phyloP scores from a whole-genome alignment of 768 basidiomycete species.

The Tulasnella sp. region DNA sequence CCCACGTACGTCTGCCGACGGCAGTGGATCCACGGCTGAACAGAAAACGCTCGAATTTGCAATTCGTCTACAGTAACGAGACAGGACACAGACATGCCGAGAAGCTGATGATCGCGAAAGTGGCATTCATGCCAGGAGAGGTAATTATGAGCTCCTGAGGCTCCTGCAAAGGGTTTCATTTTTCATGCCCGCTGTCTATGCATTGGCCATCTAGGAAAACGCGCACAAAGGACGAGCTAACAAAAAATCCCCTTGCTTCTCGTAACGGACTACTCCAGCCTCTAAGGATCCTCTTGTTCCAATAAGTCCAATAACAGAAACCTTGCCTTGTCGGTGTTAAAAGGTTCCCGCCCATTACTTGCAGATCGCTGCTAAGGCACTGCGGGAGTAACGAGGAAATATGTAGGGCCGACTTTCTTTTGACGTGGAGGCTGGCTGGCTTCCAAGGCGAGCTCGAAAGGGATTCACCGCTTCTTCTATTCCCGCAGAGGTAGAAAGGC shows the following conservation, averaged over 20 bases:
- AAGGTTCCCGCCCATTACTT: neutral
- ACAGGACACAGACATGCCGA: neutral
- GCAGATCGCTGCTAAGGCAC: neutral
- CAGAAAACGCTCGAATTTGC: neutral
- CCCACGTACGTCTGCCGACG: neutral
- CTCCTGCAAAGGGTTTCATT: neutral
- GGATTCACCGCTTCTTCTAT: neutral
- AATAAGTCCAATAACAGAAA: neutral
- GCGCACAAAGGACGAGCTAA: neutral
- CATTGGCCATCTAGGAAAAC: neutral
- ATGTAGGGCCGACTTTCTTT: neutral
- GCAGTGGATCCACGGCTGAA: neutral
- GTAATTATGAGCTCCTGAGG: neutral
- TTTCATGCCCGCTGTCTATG: too few relatives aligned
- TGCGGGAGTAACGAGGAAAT: slow-evolving; percentile 3
- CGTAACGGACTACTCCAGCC: neutral
- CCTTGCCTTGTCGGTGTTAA: neutral
- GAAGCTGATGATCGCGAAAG: neutral
- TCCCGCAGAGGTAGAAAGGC: neutral
- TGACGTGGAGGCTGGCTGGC: neutral
- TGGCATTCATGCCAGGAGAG: neutral
- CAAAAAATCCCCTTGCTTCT: neutral
- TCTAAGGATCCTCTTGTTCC: neutral
- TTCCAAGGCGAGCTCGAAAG: neutral
- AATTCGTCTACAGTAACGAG: neutral